phyloP scores from a whole-genome alignment of 768 basidiomycete species.

The Pulveroboletus sp. region DNA sequence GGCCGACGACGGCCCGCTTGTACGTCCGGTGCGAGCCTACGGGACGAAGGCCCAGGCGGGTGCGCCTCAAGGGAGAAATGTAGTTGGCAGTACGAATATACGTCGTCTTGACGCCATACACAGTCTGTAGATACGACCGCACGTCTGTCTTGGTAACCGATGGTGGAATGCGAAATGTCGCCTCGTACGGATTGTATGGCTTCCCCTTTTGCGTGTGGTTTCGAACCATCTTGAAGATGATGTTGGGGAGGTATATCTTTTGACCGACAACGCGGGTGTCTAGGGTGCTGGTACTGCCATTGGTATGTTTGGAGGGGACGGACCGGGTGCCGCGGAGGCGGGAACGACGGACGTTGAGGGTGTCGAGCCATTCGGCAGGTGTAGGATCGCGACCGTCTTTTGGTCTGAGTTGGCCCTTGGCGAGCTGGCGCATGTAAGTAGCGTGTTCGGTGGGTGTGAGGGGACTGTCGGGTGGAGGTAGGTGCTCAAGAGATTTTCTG shows the following conservation, averaged over 20 bases:
- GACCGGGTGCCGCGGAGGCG: conserved; percentile 66
- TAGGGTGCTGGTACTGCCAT: conserved; percentile 29
- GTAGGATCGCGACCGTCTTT: conserved; percentile 36
- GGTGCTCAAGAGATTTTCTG: conserved; percentile 41
- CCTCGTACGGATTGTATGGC: conserved; percentile 91
- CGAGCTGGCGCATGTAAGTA: conserved; percentile 54
- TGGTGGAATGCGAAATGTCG: conserved; percentile 88
- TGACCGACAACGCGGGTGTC: conserved; percentile 65
- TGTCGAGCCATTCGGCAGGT: conserved; percentile 55
- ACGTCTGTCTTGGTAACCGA: conserved; percentile 91
- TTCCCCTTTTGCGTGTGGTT: conserved; percentile 73
- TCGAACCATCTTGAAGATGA: conserved; percentile 74
- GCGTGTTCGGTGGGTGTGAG: conserved; percentile 63
- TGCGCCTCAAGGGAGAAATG: conserved; percentile 47
- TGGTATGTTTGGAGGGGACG: conserved; percentile 29
- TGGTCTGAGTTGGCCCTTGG: conserved; percentile 45
- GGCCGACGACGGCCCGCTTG: conserved; percentile 89
- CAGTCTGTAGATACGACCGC: conserved; percentile 73
- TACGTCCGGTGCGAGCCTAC: conserved; percentile 52
- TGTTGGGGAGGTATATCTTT: conserved; percentile 86
- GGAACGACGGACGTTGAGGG: conserved; percentile 51
- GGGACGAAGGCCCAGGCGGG: conserved; percentile 23
- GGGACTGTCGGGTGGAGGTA: conserved; percentile 39
- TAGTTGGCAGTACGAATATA: conserved; percentile 97
- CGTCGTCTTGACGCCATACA: conserved; percentile 86